These are phyloP conservation scores for Fusarium nodosum DNA, from an alignment of 2,329 filamentous ascomycete species.

Conservation along the genomic window DNA sequence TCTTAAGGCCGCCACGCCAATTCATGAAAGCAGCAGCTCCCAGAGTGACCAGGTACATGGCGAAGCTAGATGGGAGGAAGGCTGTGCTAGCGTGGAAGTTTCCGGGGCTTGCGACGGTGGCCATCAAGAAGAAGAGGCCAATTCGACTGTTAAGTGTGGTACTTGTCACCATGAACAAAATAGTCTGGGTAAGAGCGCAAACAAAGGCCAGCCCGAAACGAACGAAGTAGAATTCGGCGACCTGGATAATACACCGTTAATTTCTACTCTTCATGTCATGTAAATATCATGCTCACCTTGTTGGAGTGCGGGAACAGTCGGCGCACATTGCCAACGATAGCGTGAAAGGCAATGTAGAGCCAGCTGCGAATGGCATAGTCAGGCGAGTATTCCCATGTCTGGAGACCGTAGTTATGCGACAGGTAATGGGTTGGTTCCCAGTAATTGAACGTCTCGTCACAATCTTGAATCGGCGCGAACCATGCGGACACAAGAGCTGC, in stretches of 20 bases:
- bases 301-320: constrained; percentile 72
- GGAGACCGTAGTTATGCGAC: constrained; percentile 89
- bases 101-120: constrained; percentile 83
- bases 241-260: constrained; percentile 52
- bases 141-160: constrained; percentile 84
- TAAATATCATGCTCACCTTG: constrained; percentile 60
- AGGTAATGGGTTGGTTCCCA: constrained; percentile 98
- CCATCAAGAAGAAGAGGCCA: constrained; percentile 85
- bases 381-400: constrained; percentile 99
- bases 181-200: constrained; percentile 85
- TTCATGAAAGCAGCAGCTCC: constrained; percentile 92
- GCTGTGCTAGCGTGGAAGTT: constrained; percentile 93
- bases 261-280: not conserved
- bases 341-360: constrained; percentile 88
- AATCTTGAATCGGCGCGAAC: constrained; percentile 94
- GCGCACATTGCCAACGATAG: constrained; percentile 75
- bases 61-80: constrained; percentile 93
- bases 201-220: constrained; percentile 79
- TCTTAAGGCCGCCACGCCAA: constrained; percentile 83
- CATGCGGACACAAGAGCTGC: constrained; percentile 82
- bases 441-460: constrained; percentile 99
- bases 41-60: constrained; percentile 93
- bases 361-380: constrained; percentile 96
- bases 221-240: constrained; percentile 88
- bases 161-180: constrained; percentile 83